phyloP scores from a whole-genome alignment of 371 early-diverging fungal species.

The Mycotypha africana region DNA sequence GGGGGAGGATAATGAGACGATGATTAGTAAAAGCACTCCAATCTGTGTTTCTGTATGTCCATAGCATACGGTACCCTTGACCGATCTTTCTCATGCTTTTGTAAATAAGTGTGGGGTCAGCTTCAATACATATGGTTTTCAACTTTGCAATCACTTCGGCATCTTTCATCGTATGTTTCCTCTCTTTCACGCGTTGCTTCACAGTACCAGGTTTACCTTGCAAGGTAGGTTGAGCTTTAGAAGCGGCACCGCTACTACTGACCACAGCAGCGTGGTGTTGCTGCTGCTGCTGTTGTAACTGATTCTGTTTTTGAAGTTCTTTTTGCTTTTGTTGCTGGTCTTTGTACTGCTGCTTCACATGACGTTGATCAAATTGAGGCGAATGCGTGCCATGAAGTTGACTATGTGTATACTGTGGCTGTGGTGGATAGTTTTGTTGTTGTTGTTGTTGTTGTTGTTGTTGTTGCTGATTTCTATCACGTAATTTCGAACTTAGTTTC shows the following conservation, averaged over 20 bases:
- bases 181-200: slow-evolving; percentile 39
- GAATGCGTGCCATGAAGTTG: too few relatives aligned
- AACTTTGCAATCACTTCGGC: slow-evolving; percentile 82
- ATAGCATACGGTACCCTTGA: slow-evolving; percentile 63
- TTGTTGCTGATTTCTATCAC: slow-evolving; percentile 15
- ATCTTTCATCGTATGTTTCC: slow-evolving; percentile 45
- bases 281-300: slow-evolving; percentile 3
- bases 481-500: slow-evolving; percentile 43
- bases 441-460: slow-evolving; percentile 15
- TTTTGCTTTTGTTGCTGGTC: slow-evolving; percentile 33
- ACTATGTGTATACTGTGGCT: too few relatives aligned
- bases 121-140: slow-evolving; percentile 83
- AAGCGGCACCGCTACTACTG: too few relatives aligned
- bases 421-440: slow-evolving; percentile 8
- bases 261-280: too few relatives aligned
- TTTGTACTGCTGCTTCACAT: too few relatives aligned
- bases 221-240: too few relatives aligned
- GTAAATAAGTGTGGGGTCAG: slow-evolving; percentile 79
- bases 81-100: slow-evolving; percentile 89
- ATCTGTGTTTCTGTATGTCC: not conserved
- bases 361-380: too few relatives aligned
- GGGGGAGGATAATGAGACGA: not conserved
- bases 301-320: slow-evolving; percentile 31
- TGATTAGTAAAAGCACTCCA: not conserved
- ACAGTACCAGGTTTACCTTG: slow-evolving; percentile 40